Conservation (phyloP, 352 stramenopile species). For the Aphanomyces invadans region DNA sequence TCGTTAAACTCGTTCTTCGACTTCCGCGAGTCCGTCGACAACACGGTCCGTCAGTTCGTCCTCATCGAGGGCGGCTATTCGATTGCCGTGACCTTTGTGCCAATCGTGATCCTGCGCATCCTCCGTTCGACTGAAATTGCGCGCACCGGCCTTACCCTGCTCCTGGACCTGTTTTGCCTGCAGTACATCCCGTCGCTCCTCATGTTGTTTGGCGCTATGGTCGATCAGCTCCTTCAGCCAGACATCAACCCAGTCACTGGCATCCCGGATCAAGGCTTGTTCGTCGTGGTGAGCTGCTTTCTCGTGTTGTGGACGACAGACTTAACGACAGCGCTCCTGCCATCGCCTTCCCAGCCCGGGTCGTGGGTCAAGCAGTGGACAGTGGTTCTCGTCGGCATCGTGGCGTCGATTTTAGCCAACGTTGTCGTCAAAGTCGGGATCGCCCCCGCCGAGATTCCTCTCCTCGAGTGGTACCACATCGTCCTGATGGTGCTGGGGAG, state of each 20-base stretch:
- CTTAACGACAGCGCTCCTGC: background rate
- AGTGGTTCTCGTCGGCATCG: background rate
- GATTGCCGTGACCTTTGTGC: slow-evolving; percentile 11
- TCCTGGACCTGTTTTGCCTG: slow-evolving; percentile 24
- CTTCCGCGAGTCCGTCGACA: slow-evolving; percentile 13
- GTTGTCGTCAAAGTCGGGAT: slow-evolving; percentile 4
- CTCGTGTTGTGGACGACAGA: slow-evolving; percentile 18
- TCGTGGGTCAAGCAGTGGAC: background rate
- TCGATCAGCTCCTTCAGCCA: background rate
- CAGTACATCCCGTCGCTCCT: slow-evolving; percentile 20
- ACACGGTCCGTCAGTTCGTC: slow-evolving; percentile 5
- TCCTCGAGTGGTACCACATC: slow-evolving; percentile 11
- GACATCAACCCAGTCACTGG: background rate
- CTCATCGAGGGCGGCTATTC: slow-evolving; percentile 18
- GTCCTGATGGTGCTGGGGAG: background rate
- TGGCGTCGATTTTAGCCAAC: background rate
- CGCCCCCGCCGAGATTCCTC: background rate
- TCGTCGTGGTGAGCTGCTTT: slow-evolving; percentile 10
- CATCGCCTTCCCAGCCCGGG: background rate
- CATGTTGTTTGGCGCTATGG: background rate
- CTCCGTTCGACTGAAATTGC: slow-evolving; percentile 13
- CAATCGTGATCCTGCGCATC: slow-evolving; percentile 11
- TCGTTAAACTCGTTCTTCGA: slow-evolving; percentile 16
- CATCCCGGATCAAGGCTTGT: background rate
- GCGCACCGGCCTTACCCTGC: slow-evolving; percentile 10